phyloP scores from a whole-genome alignment of 345 rosid genomes.

The Sisymbrium irio region DNA sequence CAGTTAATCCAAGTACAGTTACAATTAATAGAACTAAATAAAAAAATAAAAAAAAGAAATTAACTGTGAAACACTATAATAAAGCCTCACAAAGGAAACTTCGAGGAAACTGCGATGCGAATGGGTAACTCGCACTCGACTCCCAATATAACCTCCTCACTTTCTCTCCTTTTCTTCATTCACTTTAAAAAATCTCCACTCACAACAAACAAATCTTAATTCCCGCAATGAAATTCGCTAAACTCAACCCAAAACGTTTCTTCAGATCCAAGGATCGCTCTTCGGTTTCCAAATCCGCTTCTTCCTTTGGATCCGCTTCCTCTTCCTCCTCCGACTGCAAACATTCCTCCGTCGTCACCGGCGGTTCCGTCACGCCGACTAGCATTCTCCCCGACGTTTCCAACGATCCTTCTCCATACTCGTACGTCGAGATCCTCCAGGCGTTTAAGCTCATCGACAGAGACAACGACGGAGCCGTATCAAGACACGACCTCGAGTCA shows the following conservation, averaged over 20 bases:
- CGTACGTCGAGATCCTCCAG: constrained; percentile 41
- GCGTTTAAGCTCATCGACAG: constrained; percentile 56
- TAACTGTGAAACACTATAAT: constrained; percentile 1
- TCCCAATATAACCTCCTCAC: constrained; percentile 41
- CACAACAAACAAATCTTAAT: not conserved
- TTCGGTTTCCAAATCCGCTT: constrained; percentile 45
- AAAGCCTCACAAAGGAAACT: constrained; percentile 43
- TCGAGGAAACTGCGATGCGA: constrained; percentile 70
- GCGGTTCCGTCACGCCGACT: constrained; percentile 54
- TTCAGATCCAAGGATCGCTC: constrained; percentile 49
- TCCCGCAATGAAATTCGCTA: constrained; percentile 43
- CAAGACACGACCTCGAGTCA: constrained; percentile 59
- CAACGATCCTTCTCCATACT: constrained; percentile 30
- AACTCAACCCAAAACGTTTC: constrained; percentile 58
- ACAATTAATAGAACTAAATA: not conserved
- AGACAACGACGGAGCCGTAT: constrained; percentile 57
- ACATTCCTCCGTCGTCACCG: not conserved
- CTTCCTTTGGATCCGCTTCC: constrained; percentile 49
- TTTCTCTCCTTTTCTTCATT: constrained; percentile 3
- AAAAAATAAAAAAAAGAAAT: not conserved
- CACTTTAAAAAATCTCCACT: constrained; percentile 2
- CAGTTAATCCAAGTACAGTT: not conserved
- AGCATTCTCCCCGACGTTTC: constrained; percentile 57
- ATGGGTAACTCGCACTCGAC: constrained; percentile 28
- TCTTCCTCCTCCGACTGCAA: constrained; percentile 34